phyloP scores from a whole-genome alignment of 805 yeast species.

The Jamesozyma lodderae region DNA sequence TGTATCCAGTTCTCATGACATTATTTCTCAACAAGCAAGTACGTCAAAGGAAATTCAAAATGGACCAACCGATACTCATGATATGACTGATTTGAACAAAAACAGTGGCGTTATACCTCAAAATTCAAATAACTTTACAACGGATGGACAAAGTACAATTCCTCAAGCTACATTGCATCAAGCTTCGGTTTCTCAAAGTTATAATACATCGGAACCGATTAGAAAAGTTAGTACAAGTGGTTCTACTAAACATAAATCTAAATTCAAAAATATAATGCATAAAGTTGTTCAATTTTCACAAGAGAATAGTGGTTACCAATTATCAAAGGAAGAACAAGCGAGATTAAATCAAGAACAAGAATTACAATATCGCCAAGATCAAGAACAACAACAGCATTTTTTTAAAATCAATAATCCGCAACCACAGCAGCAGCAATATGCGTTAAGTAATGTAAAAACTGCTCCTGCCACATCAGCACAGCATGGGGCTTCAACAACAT shows the following conservation, averaged over 20 bases:
- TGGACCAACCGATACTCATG: no score
- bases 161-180: no score
- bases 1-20: background rate
- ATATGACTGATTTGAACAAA: no score
- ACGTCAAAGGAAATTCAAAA: no score
- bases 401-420: background rate
- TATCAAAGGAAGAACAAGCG: constrained; percentile 13
- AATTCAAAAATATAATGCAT: constrained; percentile 22
- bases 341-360: constrained; percentile 5
- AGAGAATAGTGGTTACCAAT: constrained; percentile 30
- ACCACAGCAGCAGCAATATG: no score
- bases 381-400: constrained; percentile 4
- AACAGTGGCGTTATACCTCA: no score
- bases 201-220: no score
- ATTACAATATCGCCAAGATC: background rate
- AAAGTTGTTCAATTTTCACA: constrained; percentile 27
- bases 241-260: constrained; percentile 6
- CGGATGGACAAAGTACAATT: no score
- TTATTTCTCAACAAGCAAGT: no score
- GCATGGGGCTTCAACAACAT: constrained; percentile 15
- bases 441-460: background rate
- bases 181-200: no score
- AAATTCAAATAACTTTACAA: no score
- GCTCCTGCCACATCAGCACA: constrained; percentile 1
- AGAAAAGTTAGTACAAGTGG: background rate